phyloP scores from a whole-genome alignment of 495 filamentous ascomycete genomes.

The Penicillium ochrochloron region DNA sequence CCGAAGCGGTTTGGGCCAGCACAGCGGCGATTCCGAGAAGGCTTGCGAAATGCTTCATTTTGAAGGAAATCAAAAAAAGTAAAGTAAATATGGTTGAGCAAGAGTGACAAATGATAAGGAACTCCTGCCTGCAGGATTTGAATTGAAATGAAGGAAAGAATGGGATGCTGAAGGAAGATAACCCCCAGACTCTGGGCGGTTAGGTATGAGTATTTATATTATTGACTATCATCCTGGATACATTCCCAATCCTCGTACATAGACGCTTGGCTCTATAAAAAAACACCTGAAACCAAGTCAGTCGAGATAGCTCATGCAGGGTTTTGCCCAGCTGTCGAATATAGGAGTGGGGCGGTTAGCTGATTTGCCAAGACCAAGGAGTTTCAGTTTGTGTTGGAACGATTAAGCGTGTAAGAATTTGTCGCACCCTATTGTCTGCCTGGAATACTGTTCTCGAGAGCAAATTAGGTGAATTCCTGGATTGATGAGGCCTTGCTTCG shows the following conservation, averaged over 20 bases:
- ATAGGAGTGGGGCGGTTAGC: too few species aligned
- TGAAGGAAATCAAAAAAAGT: conserved; percentile 6
- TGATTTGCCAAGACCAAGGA: background rate
- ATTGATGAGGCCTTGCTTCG: background rate
- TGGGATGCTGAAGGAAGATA: background rate
- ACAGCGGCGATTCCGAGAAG: conserved; percentile 14
- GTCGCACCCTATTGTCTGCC: background rate
- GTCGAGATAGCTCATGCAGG: too few species aligned
- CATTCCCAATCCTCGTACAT: too few species aligned
- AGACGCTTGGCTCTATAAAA: too few species aligned
- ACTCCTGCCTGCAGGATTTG: background rate
- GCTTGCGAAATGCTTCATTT: conserved; percentile 11
- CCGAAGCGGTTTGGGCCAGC: conserved; percentile 18
- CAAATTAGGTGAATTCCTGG: background rate
- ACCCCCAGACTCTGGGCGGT: too few species aligned
- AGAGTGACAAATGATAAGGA: background rate
- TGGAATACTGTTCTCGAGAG: too few species aligned
- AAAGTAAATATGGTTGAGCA: background rate
- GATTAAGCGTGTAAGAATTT: background rate
- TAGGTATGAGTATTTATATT: too few species aligned
- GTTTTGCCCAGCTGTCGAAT: too few species aligned
- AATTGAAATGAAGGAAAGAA: background rate
- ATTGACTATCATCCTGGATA: too few species aligned
- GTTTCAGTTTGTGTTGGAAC: background rate
- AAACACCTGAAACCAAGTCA: too few species aligned